These are phyloP conservation scores for Tulasnella sp. DNA, from an alignment of 768 basidiomycete species.

Conservation along the genomic window DNA sequence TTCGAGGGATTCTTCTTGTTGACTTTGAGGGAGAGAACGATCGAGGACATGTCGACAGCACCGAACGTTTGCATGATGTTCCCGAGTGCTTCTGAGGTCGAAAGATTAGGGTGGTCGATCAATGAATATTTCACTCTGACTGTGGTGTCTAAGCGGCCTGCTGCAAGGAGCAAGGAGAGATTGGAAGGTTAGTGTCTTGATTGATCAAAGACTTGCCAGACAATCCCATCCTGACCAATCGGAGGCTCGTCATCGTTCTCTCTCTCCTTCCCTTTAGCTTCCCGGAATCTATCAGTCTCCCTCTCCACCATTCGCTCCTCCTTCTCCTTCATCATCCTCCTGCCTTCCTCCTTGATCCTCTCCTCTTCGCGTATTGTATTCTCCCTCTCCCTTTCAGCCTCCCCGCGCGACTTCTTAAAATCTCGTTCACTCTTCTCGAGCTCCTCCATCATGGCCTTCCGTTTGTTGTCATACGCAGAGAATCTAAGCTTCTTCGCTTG, in stretches of 20 bases:
- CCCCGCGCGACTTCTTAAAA: constrained; percentile 58
- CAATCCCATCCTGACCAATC: constrained; percentile 6
- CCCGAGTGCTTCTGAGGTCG: constrained; percentile 38
- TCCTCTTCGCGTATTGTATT: constrained; percentile 51
- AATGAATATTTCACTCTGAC: constrained; percentile 59
- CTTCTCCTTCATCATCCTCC: constrained; percentile 52
- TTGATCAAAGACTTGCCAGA: constrained; percentile 21
- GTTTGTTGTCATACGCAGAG: constrained; percentile 55
- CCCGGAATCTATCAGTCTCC: constrained; percentile 23
- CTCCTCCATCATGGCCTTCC: constrained; percentile 63
- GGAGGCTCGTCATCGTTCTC: constrained; percentile 25
- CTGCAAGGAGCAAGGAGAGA: not conserved
- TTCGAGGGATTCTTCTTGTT: constrained; percentile 45
- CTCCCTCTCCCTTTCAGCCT: constrained; percentile 46
- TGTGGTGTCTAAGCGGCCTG: constrained; percentile 62
- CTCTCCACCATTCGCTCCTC: constrained; percentile 40
- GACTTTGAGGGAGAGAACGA: constrained; percentile 57
- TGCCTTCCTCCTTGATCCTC: constrained; percentile 63
- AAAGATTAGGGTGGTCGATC: constrained; percentile 45
- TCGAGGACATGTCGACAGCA: constrained; percentile 45
- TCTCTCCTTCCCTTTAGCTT: constrained; percentile 25
- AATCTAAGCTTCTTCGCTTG: constrained; percentile 61
- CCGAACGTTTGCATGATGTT: constrained; percentile 51
- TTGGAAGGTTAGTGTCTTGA: constrained; percentile 33
- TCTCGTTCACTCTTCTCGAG: constrained; percentile 67